Base-by-base conservation (phyloP, 306 rosid genomes). In the Malus sieversii region DNA sequence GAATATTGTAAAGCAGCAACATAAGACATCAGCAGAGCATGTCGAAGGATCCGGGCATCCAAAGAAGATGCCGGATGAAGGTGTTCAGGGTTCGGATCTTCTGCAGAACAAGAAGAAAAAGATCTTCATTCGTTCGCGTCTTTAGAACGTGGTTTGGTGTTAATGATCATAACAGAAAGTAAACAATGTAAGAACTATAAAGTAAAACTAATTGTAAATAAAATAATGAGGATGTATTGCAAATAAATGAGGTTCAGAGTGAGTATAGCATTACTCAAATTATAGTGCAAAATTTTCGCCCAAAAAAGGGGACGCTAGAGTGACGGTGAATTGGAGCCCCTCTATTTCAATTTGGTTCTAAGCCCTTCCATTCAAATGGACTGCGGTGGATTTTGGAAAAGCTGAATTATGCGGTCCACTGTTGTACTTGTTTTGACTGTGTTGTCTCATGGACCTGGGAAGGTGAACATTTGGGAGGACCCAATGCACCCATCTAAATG, bases 391-490 rank as follows among this genome's bases (percentile, higher is more conserved):
- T 60, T 5, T 25, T 5, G 52, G 18, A 45, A 45, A 13, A 45
- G 4, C 51, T 45, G 15, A 45, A 45, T 12, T 12, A 45, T 45
- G 2, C 51, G 51, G 51, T 45, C 16, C 51, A 12, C 51, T 45
- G 1, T 59, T 59, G 62, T 20, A 46, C 14, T 40, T 68, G 59
- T 60, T 69, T 79, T 66, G 69, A 64, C 45, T 29, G 23, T 75
- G 19, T 65, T 81, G 84, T 23, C 25, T 48, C 90, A 87, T 71
- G 88, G 86, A 78, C 80, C 97, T 79, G 84, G 84, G 30, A 91
- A 78, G 89, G 93, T 87, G 85, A 89, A 86, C 84, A 79, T 80
- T 77, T 91, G 93, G 92, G 59, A 89, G 79, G 92, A 84, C 70
- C 93, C 92, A 9, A 2, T 81, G 80, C 73, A 58, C 76, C 97